Evolutionary conservation across 164 flowering plant species (phyloP).

Genomic region (Aristolochia californica): DNA sequence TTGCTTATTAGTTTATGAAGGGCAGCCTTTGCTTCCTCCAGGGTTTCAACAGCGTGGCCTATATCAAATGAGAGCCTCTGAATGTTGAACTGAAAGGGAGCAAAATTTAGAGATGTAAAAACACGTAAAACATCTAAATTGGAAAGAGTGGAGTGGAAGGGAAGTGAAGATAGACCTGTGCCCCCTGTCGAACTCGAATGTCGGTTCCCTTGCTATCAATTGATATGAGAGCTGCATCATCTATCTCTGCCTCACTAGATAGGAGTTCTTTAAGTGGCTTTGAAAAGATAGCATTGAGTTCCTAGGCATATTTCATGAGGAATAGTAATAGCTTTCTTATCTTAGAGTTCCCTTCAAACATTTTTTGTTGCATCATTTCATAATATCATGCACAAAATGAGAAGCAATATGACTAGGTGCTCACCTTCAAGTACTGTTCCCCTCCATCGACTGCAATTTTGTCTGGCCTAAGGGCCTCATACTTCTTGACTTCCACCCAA

Average conservation of each 20-base stretch:
- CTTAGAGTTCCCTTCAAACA: not conserved
- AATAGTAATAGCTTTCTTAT: not conserved
- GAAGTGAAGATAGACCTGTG: constrained; percentile 46
- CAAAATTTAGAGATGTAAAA: not conserved
- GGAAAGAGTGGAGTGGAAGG: not conserved
- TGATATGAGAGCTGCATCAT: constrained; percentile 95
- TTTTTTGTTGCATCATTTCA: too few relatives aligned
- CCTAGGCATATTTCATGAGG: constrained; percentile 26
- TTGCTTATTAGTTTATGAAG: constrained; percentile 56
- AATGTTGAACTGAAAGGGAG: constrained; percentile 70
- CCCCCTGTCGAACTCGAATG: constrained; percentile 89
- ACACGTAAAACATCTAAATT: not conserved
- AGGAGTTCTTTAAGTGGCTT: constrained; percentile 77
- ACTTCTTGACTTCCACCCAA: constrained; percentile 96
- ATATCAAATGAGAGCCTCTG: constrained; percentile 83
- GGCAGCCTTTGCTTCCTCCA: constrained; percentile 86
- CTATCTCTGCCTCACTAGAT: constrained; percentile 70
- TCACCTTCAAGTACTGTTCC: constrained; percentile 87
- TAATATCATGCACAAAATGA: not conserved
- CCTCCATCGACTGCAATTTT: constrained; percentile 95
- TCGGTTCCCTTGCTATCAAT: constrained; percentile 93
- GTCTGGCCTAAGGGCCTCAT: constrained; percentile 75
- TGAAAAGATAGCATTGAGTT: constrained; percentile 84
- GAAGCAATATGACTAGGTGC: not conserved
- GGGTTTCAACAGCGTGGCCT: constrained; percentile 62